phyloP scores from a whole-genome alignment of 805 yeast genomes.

The Saccharomycopsis amapae region DNA sequence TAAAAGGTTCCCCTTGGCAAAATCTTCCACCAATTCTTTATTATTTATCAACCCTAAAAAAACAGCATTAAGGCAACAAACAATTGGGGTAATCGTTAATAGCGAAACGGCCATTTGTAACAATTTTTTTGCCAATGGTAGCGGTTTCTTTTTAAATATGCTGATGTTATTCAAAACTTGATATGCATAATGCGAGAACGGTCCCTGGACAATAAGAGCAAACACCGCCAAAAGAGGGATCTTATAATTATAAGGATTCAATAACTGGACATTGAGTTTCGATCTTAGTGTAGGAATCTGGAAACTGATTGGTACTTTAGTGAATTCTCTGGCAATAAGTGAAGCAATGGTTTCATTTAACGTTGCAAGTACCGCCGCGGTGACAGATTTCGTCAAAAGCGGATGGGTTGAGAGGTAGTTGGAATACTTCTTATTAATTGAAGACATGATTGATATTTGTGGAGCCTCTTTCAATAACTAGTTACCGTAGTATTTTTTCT shows the following conservation, averaged over 20 bases:
- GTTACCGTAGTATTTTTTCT: neutral
- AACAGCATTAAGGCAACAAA: conserved; percentile 41
- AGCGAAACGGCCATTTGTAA: conserved; percentile 46
- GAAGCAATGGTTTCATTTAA: conserved; percentile 55
- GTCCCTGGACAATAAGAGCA: conserved; percentile 49
- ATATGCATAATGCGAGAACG: conserved; percentile 50
- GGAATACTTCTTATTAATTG: conserved; percentile 8
- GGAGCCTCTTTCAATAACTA: neutral
- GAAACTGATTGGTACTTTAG: conserved; percentile 24
- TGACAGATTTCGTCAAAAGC: conserved; percentile 49
- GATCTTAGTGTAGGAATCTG: conserved; percentile 22
- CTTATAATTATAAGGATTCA: conserved; percentile 38
- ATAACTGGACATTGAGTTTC: conserved; percentile 26
- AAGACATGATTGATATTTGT: neutral
- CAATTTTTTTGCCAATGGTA: conserved; percentile 34
- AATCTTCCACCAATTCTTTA: conserved; percentile 9
- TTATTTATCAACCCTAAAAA: conserved; percentile 47
- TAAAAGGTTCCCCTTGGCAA: neutral
- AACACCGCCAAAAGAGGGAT: conserved; percentile 49
- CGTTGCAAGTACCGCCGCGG: conserved; percentile 48
- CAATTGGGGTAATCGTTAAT: conserved; percentile 48
- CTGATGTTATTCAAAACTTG: conserved; percentile 33
- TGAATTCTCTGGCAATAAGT: conserved; percentile 39
- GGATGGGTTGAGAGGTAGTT: conserved; percentile 39
- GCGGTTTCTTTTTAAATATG: conserved; percentile 34